Percentiles rank a stretch among this genome's conserved stretches.
These are phyloP conservation scores for Clarireedia sp. DNA, from an alignment of 2,329 filamentous ascomycete species.

Conservation along the genomic window DNA sequence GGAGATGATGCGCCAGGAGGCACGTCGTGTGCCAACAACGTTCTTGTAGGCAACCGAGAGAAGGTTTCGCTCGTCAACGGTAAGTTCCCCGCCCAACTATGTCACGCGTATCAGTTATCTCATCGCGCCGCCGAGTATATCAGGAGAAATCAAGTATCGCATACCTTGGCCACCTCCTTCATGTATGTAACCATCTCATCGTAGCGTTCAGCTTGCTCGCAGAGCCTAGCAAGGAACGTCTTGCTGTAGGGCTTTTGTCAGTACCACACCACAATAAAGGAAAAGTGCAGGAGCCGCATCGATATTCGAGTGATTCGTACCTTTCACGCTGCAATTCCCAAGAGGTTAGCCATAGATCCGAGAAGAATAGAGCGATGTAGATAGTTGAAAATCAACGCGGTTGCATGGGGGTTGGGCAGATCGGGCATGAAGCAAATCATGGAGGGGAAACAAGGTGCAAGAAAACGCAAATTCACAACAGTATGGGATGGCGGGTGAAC, in stretches of 20 bases:
- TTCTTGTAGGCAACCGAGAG: constrained; percentile 99
- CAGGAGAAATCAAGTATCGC: constrained; percentile 19
- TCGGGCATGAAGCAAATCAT: not conserved
- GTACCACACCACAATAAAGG: constrained; percentile 8
- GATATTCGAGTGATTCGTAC: constrained; percentile 16
- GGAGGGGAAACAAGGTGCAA: constrained; percentile 7
- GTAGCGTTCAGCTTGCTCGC: constrained; percentile 99
- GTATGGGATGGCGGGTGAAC: not conserved
- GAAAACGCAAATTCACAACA: constrained; percentile 1
- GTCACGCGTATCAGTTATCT: constrained; percentile 20
- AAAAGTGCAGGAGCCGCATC: constrained; percentile 8
- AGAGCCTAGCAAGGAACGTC: constrained; percentile 99
- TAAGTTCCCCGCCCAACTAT: constrained; percentile 63
- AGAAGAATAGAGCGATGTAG: constrained; percentile 6
- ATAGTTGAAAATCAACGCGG: constrained; percentile 1
- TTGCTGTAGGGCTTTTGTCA: constrained; percentile 56
- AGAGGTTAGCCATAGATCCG: constrained; percentile 19
- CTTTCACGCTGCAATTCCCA: constrained; percentile 28
- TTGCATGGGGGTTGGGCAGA: constrained; percentile 17
- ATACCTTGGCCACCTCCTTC: constrained; percentile 98
- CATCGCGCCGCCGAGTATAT: constrained; percentile 4
- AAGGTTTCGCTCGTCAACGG: constrained; percentile 96
- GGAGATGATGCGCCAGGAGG: constrained; percentile 98
- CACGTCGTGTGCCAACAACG: constrained; percentile 94
- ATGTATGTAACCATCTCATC: constrained; percentile 99